phyloP scores from a whole-genome alignment of 2,329 filamentous ascomycete species.

The Cladosporium sp. region DNA sequence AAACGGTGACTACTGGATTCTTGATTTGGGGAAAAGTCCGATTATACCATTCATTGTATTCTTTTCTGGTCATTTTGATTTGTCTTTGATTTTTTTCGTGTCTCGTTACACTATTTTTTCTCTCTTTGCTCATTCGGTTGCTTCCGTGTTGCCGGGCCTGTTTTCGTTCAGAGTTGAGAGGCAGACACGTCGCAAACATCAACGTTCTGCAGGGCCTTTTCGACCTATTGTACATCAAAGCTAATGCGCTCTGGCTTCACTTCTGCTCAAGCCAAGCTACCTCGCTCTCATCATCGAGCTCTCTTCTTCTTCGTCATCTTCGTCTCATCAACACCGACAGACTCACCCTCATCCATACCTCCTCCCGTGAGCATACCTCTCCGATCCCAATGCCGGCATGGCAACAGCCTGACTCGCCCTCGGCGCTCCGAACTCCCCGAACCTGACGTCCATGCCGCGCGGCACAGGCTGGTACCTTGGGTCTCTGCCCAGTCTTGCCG shows the following conservation, averaged over 20 bases:
- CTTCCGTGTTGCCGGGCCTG: not conserved
- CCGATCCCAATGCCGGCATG: constrained; percentile 10
- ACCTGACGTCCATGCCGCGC: constrained; percentile 24
- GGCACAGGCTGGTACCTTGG: constrained; percentile 35
- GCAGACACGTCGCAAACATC: not conserved
- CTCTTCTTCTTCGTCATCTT: not conserved
- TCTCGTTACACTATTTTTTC: too few species aligned
- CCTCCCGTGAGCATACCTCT: constrained; percentile 16
- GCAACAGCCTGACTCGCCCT: constrained; percentile 1
- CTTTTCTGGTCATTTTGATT: not conserved
- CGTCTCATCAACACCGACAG: not conserved
- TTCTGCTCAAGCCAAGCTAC: not conserved
- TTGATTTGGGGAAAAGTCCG: too few species aligned
- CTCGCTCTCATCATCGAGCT: not conserved
- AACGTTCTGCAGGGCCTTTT: not conserved
- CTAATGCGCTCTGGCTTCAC: not conserved
- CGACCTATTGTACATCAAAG: not conserved
- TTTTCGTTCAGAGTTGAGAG: not conserved
- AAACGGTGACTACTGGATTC: too few species aligned
- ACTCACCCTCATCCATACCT: constrained; percentile 8
- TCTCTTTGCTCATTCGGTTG: too few species aligned
- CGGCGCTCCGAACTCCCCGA: constrained; percentile 18
- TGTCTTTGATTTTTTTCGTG: not conserved
- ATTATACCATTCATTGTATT: too few species aligned
- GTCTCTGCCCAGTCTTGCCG: constrained; percentile 40